Conservation (phyloP, 768 basidiomycete genomes). For the Royoungia palumana region DNA sequence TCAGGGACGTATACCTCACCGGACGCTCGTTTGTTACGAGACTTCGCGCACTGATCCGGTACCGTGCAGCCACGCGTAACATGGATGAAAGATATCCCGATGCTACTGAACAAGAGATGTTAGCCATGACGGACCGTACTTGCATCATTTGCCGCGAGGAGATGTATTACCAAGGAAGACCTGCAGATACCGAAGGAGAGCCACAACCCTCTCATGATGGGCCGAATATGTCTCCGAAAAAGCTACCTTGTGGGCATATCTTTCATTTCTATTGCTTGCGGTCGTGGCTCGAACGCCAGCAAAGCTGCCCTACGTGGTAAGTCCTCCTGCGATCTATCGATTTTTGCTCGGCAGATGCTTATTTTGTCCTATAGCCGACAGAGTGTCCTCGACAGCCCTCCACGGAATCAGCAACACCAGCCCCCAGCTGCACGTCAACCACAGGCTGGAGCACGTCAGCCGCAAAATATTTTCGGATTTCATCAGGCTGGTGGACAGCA, state of each 20-base stretch:
- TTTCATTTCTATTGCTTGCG: conserved; percentile 98
- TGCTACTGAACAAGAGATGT: conserved; percentile 82
- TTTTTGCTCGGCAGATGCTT: conserved; percentile 3
- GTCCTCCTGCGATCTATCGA: conserved; percentile 22
- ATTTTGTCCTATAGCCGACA: conserved; percentile 51
- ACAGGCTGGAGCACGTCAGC: conserved; percentile 32
- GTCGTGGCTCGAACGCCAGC: conserved; percentile 97
- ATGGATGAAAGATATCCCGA: conserved; percentile 97
- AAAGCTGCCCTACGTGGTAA: conserved; percentile 98
- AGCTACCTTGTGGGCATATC: conserved; percentile 92
- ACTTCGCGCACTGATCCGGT: conserved; percentile 84
- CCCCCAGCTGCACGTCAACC: conserved; percentile 23
- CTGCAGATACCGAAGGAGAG: conserved; percentile 21
- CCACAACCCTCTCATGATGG: conserved; percentile 46
- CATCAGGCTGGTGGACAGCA: conserved; percentile 31
- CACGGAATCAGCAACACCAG: conserved; percentile 32
- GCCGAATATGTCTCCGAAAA: conserved; percentile 95
- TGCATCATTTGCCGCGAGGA: conserved; percentile 99
- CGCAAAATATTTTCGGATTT: conserved; percentile 27
- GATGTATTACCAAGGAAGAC: conserved; percentile 53
- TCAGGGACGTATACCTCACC: conserved; percentile 96
- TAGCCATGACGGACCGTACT: conserved; percentile 78
- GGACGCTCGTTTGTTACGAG: conserved; percentile 88
- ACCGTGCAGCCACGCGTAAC: conserved; percentile 90
- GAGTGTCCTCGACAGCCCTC: conserved; percentile 61